phyloP scores from a whole-genome alignment of 176 grass and related monocot species.

The Alloteropsis semialata region DNA sequence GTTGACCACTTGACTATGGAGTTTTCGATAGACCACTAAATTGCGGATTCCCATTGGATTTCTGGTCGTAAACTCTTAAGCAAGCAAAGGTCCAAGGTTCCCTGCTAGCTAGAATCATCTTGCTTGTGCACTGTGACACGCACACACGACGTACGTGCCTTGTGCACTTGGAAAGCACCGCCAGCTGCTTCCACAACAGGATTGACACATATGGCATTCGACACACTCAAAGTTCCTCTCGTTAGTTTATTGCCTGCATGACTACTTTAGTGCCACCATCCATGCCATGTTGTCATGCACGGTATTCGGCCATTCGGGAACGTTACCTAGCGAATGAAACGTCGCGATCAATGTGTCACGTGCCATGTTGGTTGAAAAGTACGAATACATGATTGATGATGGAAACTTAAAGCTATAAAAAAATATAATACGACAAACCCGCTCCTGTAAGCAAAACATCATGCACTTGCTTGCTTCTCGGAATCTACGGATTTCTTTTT shows the following conservation, averaged over 20 bases:
- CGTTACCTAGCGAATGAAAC: too few relatives aligned
- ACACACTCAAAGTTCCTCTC: too few relatives aligned
- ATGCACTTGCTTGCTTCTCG: neutral
- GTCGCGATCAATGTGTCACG: neutral
- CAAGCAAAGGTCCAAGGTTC: neutral
- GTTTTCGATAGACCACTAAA: neutral
- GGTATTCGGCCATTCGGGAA: too few relatives aligned
- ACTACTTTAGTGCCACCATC: neutral
- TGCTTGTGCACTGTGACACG: neutral
- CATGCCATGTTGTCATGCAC: neutral
- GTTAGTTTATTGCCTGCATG: neutral
- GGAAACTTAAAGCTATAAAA: too few relatives aligned
- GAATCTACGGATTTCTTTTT: neutral
- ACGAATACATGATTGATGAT: neutral
- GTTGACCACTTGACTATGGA: neutral
- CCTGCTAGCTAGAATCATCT: neutral
- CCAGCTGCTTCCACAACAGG: neutral
- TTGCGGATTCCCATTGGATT: neutral
- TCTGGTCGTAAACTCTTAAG: neutral
- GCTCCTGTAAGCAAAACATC: too few relatives aligned
- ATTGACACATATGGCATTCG: neutral
- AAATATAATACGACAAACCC: too few relatives aligned
- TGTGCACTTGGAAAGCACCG: neutral
- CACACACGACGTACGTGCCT: too few relatives aligned
- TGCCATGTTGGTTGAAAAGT: neutral